Base-by-base conservation (phyloP, 2,329 filamentous ascomycete species). In the Microsporum ferrugineum region DNA sequence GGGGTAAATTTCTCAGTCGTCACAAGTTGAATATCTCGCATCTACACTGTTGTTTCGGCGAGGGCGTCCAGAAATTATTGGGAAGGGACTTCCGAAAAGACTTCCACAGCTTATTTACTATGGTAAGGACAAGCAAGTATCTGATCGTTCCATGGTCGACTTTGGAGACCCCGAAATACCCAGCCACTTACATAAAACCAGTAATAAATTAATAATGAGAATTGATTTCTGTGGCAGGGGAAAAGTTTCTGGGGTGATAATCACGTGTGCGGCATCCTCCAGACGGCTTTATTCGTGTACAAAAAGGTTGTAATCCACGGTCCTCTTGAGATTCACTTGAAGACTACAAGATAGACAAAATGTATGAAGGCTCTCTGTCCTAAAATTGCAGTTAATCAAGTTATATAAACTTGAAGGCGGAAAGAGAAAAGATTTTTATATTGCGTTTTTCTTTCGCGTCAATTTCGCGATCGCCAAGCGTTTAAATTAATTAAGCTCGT, bases 381-480 rank as follows among this genome's bases (percentile, higher is more conserved):
- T 7, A 5, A 43, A 43, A 43, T 6, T 17, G 1, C 43, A 33
- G 45, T 7, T 33, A 14, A 4, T 47, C 23, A 33, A 10, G 27
- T 31, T 12, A 10, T 51, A 51, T 51, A 31, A 14, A 51, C 4
- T 7, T 43, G 39, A 43, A 12, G 14, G 39, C 8, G 7, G 27
- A 49, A 51, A 31, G 29, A 31, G 8, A 49, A 49, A 7, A 14
- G 27, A 51, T 29, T 14, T 51, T 14, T 33, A 51, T 51, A 51
- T 31, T 14, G 29, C 10, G 3, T 14, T 51, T 51, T 31, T 29
- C 31, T 14, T 3, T 51, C 51, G 51, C 51, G 51, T 55, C 51
- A 55, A 55, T 38, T 55, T 55, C 51, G 51, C 31, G 51, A 55
- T 31, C 23, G 51, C 51, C 51, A 55, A 55, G 51, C n/a, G 23